phyloP scores from a whole-genome alignment of 805 yeast genomes.

The Candida xiaguanensis region DNA sequence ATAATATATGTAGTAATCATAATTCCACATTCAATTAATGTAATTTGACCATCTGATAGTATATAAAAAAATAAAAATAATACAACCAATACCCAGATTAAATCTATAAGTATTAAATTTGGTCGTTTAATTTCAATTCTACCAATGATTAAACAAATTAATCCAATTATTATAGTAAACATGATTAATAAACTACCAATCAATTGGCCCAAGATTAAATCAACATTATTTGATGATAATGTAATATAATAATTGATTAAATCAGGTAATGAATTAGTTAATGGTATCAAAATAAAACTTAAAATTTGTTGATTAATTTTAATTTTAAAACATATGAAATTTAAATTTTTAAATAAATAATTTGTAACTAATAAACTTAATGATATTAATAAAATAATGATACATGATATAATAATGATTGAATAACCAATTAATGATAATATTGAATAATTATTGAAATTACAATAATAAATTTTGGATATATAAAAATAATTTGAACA shows the following conservation, averaged over 20 bases:
- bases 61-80: conserved; percentile 24
- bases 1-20: conserved; percentile 21
- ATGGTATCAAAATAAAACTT: conserved; percentile 32
- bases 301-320: conserved; percentile 26
- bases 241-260: conserved; percentile 31
- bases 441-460: conserved; percentile 11
- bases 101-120: conserved; percentile 20
- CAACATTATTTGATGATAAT: conserved; percentile 23
- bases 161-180: conserved; percentile 32
- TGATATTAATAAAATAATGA: conserved; percentile 21
- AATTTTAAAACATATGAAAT: conserved; percentile 21
- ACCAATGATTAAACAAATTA: conserved; percentile 19
- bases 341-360: conserved; percentile 28
- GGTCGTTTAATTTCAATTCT: conserved; percentile 22
- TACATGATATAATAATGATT: conserved; percentile 12
- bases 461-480: conserved; percentile 29
- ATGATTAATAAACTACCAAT: conserved; percentile 33
- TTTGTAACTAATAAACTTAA: conserved; percentile 33
- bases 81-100: conserved; percentile 26
- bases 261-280: conserved; percentile 36
- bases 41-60: conserved; percentile 32
- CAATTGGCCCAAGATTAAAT: conserved; percentile 35
- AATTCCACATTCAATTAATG: conserved; percentile 24
- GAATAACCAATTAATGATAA: conserved; percentile 10
- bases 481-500: conserved; percentile 24